Evolutionary conservation across 306 rosid species (phyloP).

Genomic region (Gleditsia sinensis): DNA sequence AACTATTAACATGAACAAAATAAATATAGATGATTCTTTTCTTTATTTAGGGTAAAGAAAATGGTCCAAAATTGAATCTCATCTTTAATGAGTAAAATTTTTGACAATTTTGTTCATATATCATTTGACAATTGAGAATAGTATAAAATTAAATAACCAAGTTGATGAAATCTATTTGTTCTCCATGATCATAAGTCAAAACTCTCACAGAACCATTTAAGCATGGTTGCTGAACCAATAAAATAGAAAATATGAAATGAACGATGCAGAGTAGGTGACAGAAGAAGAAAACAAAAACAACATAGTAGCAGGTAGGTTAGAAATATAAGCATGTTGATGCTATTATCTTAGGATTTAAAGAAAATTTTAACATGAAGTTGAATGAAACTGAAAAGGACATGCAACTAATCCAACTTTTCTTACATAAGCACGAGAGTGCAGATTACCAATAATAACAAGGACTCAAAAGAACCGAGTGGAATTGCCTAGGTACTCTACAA

Average conservation of each 20-base stretch:
- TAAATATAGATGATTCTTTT: too few relatives aligned
- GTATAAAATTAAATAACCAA: too few relatives aligned
- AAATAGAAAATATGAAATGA: conserved; percentile 1
- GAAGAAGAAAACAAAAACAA: neutral
- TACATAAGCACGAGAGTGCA: neutral
- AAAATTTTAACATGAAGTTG: neutral
- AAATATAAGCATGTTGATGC: neutral
- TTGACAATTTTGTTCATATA: too few relatives aligned
- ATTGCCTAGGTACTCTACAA: conserved; percentile 21
- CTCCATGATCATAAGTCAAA: neutral
- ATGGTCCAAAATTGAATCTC: too few relatives aligned
- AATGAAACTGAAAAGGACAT: conserved; percentile 36
- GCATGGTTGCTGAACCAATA: conserved; percentile 5
- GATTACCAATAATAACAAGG: neutral
- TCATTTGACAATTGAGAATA: too few relatives aligned
- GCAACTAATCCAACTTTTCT: conserved; percentile 22
- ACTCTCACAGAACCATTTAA: neutral
- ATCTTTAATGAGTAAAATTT: too few relatives aligned
- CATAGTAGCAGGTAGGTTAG: conserved; percentile 25
- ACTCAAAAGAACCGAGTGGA: neutral
- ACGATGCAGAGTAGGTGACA: conserved; percentile 3
- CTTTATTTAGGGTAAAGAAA: too few relatives aligned
- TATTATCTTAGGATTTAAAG: neutral
- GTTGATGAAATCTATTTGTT: too few relatives aligned
- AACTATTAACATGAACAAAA: too few relatives aligned